phyloP scores from a whole-genome alignment of 2,329 filamentous ascomycete genomes.

The Bipolaris cookei region DNA sequence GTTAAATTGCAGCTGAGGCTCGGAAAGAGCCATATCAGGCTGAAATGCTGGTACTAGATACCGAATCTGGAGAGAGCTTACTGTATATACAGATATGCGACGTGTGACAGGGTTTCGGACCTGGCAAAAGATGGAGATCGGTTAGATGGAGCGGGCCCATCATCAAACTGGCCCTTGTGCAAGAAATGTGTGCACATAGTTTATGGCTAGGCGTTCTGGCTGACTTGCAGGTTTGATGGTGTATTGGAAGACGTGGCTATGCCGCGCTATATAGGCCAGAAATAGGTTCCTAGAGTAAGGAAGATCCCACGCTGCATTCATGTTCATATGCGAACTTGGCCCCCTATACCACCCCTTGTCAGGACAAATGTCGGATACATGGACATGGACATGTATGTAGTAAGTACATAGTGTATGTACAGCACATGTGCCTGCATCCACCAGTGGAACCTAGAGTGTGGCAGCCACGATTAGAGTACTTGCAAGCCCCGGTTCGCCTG shows the following conservation, averaged over 20 bases:
- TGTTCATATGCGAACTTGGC: not conserved
- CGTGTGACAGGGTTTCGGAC: no score
- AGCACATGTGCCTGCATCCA: not conserved
- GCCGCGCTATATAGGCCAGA: not conserved
- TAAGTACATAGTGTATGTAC: not conserved
- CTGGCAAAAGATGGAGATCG: no score
- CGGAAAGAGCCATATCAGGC: no score
- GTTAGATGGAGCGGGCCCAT: not conserved
- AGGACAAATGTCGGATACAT: no score
- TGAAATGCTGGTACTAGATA: no score
- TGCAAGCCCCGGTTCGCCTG: conserved; percentile 1
- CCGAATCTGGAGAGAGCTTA: no score
- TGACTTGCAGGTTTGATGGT: not conserved
- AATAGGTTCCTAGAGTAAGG: not conserved
- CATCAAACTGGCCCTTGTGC: no score
- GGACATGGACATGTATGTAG: not conserved
- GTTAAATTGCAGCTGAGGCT: no score
- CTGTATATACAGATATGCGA: no score
- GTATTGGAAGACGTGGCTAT: not conserved
- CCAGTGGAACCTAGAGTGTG: conserved; percentile 4
- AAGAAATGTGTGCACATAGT: no score
- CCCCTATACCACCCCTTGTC: not conserved
- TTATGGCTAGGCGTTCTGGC: no score
- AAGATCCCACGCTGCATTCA: no score
- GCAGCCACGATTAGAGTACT: conserved; percentile 1